Evolutionary conservation across 2,329 filamentous ascomycete genomes (phyloP).

Genomic region (Dothideomycetes sp.): DNA sequence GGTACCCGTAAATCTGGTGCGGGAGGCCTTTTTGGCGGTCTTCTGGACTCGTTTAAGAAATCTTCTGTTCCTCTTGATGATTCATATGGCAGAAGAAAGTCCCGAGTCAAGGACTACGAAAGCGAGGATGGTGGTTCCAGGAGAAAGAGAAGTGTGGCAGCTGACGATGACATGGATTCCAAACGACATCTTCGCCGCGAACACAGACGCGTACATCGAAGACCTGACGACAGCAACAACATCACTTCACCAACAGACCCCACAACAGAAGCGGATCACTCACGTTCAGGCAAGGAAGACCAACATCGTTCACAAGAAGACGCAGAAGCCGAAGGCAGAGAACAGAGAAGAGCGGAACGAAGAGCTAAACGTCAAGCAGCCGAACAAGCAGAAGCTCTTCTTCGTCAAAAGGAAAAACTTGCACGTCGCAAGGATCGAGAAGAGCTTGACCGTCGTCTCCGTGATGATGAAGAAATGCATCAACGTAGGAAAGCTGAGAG

Average conservation of each 20-base stretch:
- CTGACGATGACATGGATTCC: conserved; percentile 23
- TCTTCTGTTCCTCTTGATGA: too few species aligned
- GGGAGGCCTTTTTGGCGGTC: conserved; percentile 48
- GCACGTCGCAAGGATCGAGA: conserved; percentile 22
- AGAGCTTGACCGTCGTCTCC: conserved; percentile 22
- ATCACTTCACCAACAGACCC: conserved; percentile 20
- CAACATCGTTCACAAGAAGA: too few species aligned
- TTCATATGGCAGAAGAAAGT: conserved; percentile 25
- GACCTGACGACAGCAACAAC: conserved; percentile 22
- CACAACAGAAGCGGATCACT: conserved; percentile 23
- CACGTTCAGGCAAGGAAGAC: too few species aligned
- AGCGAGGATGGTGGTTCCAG: conserved; percentile 25
- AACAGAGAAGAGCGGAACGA: conserved; percentile 25
- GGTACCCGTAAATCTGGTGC: conserved; percentile 46
- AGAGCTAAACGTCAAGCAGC: conserved; percentile 30
- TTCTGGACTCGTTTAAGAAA: conserved; percentile 34
- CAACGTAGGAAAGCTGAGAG: conserved; percentile 15
- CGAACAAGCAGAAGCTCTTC: conserved; percentile 31
- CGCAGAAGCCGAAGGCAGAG: conserved; percentile 18
- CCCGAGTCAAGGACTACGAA: conserved; percentile 26
- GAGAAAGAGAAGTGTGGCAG: too few species aligned
- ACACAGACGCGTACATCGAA: conserved; percentile 26
- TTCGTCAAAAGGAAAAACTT: conserved; percentile 23
- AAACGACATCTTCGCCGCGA: conserved; percentile 29
- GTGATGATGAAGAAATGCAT: conserved; percentile 3